phyloP scores from a whole-genome alignment of 129 eudicot species.

The Arctium minus region DNA sequence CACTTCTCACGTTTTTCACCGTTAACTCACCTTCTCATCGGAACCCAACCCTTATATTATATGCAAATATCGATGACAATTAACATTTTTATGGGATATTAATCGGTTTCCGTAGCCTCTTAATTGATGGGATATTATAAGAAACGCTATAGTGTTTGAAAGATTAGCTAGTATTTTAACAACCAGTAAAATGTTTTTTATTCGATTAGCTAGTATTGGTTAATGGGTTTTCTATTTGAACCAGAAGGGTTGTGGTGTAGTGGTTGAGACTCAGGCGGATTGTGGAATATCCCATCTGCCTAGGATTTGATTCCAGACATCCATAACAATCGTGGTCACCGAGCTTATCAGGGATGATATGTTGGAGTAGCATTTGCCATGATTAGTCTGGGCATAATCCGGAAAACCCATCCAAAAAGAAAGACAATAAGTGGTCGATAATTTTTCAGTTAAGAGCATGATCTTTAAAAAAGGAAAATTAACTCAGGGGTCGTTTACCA shows the following conservation, averaged over 20 bases:
- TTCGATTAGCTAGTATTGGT: too few species aligned
- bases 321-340: background rate
- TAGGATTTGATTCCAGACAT: background rate
- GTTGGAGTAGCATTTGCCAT: too few species aligned
- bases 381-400: background rate
- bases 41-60: too few species aligned
- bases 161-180: background rate
- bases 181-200: too few species aligned
- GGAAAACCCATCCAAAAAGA: background rate
- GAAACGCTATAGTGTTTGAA: background rate
- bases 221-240: background rate
- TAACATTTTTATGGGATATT: background rate
- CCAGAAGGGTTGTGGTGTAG: background rate
- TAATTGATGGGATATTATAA: background rate
- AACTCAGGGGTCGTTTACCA: background rate
- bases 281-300: too few species aligned
- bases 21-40: too few species aligned
- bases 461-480: background rate
- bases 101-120: background rate
- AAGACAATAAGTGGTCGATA: background rate
- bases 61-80: background rate
- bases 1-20: too few species aligned
- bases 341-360: background rate
- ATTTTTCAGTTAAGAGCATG: background rate
- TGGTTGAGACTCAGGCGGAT: background rate